Conservation (phyloP, 805 yeast genomes). For the Candida nanaspora region DNA sequence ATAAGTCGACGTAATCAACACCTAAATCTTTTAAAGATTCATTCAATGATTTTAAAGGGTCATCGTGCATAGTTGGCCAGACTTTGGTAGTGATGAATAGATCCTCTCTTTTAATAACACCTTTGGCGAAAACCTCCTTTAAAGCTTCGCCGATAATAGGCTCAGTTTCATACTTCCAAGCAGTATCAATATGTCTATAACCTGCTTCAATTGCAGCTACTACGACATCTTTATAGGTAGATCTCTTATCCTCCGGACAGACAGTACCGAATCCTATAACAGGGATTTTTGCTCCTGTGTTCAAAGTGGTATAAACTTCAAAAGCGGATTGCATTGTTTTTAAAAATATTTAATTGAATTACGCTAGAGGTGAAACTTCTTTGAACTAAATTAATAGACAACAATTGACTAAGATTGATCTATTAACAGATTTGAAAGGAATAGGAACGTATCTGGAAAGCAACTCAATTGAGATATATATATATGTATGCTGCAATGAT, state of each 20-base stretch:
- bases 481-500: too few species aligned
- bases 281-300: constrained; percentile 61
- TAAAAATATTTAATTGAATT: too few species aligned
- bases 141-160: constrained; percentile 37
- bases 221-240: constrained; percentile 13
- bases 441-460: too few species aligned
- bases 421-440: too few species aligned
- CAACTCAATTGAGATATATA: too few species aligned
- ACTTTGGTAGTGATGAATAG: constrained; percentile 71
- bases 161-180: constrained; percentile 43
- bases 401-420: too few species aligned
- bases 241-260: constrained; percentile 6
- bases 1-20: constrained; percentile 38
- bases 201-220: constrained; percentile 31
- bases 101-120: constrained; percentile 40
- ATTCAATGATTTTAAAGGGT: constrained; percentile 34
- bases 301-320: constrained; percentile 31
- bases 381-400: too few species aligned
- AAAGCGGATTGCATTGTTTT: background rate
- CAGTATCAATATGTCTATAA: constrained; percentile 45
- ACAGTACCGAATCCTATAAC: constrained; percentile 68
- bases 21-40: constrained; percentile 33
- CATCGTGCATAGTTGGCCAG: constrained; percentile 40
- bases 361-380: too few species aligned
- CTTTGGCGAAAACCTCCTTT: constrained; percentile 38